Percentiles rank a stretch among this genome's conserved stretches.
These are phyloP conservation scores for Fusarium nematophilum DNA, from an alignment of 2,329 filamentous ascomycete genomes.

Conservation along the genomic window DNA sequence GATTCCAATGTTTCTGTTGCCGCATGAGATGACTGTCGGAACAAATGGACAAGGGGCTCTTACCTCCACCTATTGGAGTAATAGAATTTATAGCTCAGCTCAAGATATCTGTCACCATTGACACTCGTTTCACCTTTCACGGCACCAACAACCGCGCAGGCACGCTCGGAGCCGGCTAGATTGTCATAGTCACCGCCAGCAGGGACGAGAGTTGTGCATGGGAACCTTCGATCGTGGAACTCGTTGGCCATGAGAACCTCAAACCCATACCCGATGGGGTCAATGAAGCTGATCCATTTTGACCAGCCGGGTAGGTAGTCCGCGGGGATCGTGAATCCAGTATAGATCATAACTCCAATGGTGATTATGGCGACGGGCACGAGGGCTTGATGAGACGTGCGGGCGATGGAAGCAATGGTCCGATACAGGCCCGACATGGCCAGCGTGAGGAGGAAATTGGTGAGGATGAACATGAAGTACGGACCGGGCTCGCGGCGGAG, in stretches of 20 bases:
- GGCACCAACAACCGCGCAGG: slow-evolving; percentile 67
- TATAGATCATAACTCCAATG: slow-evolving; percentile 65
- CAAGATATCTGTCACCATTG: slow-evolving; percentile 70
- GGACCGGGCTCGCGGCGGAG: slow-evolving; percentile 65
- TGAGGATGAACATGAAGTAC: slow-evolving; percentile 70
- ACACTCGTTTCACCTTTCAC: slow-evolving; percentile 66
- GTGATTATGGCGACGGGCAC: slow-evolving; percentile 66
- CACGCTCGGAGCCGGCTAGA: too few relatives aligned
- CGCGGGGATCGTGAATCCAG: slow-evolving; percentile 42
- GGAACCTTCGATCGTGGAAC: slow-evolving; percentile 62
- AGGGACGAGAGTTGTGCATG: slow-evolving; percentile 65
- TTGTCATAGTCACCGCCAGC: slow-evolving; percentile 59
- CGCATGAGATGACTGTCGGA: accelerated
- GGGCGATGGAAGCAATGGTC: slow-evolving; percentile 44
- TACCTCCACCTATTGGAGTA: slow-evolving; percentile 66
- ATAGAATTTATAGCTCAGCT: slow-evolving; percentile 65
- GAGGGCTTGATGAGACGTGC: slow-evolving; percentile 46
- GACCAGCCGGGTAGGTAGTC: slow-evolving; percentile 44
- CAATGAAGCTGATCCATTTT: slow-evolving; percentile 73
- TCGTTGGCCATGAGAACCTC: slow-evolving; percentile 44
- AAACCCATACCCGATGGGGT: slow-evolving; percentile 68
- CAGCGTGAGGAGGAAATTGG: slow-evolving; percentile 50
- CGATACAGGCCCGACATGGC: slow-evolving; percentile 47
- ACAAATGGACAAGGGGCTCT: too few relatives aligned
- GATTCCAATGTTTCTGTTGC: slow-evolving; percentile 72